Evolutionary conservation across 2,329 filamentous ascomycete genomes (phyloP).

Genomic region (Ramularia endophylla): DNA sequence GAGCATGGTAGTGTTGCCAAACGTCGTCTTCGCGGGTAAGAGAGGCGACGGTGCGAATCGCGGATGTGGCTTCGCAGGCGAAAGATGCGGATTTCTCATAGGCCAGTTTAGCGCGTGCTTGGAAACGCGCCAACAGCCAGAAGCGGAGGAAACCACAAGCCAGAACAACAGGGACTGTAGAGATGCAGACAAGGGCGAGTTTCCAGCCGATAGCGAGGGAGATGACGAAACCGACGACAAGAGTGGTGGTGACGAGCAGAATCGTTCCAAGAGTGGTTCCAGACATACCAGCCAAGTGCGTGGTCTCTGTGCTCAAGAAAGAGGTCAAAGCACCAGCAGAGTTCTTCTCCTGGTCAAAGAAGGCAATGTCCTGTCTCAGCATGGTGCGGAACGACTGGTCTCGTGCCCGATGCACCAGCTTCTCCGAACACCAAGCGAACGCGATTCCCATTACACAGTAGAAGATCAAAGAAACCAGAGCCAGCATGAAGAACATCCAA

Average conservation of each 20-base stretch:
- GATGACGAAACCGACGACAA: constrained; percentile 66
- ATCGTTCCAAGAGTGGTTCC: constrained; percentile 84
- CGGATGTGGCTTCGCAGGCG: constrained; percentile 88
- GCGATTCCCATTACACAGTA: constrained; percentile 63
- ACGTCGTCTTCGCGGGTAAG: constrained; percentile 84
- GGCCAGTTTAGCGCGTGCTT: constrained; percentile 68
- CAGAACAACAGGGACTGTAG: constrained; percentile 70
- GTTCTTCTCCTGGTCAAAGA: constrained; percentile 87
- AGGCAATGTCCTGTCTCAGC: constrained; percentile 85
- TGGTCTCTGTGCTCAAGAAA: constrained; percentile 84
- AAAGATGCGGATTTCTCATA: constrained; percentile 78
- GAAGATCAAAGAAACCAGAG: constrained; percentile 63
- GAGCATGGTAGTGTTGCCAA: constrained; percentile 60
- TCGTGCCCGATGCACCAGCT: constrained; percentile 74
- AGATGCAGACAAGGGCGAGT: constrained; percentile 72
- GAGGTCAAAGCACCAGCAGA: constrained; percentile 82
- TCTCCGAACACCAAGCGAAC: constrained; percentile 83
- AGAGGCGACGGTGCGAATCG: constrained; percentile 88
- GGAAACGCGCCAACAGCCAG: constrained; percentile 74
- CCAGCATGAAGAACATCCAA: constrained; percentile 82
- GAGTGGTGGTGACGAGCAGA: constrained; percentile 65
- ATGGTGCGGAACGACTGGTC: constrained; percentile 78
- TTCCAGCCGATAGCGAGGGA: constrained; percentile 81
- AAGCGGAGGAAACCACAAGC: constrained; percentile 84
- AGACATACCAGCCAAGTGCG: constrained; percentile 79